Evolutionary conservation across 192 early-diverging fungal genomes (phyloP), one percentile per base, ranked within the genome.

Genomic region (Linnemannia exigua): DNA sequence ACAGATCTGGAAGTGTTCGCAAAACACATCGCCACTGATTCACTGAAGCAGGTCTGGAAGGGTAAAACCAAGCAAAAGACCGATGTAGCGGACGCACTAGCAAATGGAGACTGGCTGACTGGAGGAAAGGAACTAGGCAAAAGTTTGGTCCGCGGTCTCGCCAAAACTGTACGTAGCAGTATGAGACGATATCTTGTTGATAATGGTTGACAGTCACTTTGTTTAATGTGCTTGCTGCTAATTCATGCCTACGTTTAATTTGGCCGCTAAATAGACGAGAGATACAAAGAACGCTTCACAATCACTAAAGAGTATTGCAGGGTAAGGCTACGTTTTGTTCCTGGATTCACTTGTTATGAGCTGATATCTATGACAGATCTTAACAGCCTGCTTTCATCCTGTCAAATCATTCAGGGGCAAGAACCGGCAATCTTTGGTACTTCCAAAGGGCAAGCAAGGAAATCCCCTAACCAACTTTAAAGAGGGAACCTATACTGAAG

Each of bases 1-100:
- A 88, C 79, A 11, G 88, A 91, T 70, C 87, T 89, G 17, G 91
- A 90, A 33, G 72, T 87, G 28, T 91, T 91, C 76, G 80, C 83
- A 33, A 82, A 87, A 15, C 82, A 90, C 44, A 88, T 88, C 37
- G 76, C 82, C 14, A 81, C 88, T 25, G 91, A 91, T 5, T 85
- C 84, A 3, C 70, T 91, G 8, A 80, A 88, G 25, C 63, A 76
- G 19, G 87, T 91, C 46, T 91, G 91, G 91, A 77, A 88, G 28
- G 88, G 89, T 8, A 80, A 86, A 63, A 70, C 88, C 9, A 89
- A 89, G 51, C 88, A 89, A 33, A 87, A 87, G 33, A 79, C 81
- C 1, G 88, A 89, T 46, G 80, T 86, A 75, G 84, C 84, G 0
- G 84, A 86, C 51, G 84, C 84, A 1, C 41, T 87, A 25, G 81